phyloP scores from a whole-genome alignment of 2,329 filamentous ascomycete genomes.

The Cadophora gregata region DNA sequence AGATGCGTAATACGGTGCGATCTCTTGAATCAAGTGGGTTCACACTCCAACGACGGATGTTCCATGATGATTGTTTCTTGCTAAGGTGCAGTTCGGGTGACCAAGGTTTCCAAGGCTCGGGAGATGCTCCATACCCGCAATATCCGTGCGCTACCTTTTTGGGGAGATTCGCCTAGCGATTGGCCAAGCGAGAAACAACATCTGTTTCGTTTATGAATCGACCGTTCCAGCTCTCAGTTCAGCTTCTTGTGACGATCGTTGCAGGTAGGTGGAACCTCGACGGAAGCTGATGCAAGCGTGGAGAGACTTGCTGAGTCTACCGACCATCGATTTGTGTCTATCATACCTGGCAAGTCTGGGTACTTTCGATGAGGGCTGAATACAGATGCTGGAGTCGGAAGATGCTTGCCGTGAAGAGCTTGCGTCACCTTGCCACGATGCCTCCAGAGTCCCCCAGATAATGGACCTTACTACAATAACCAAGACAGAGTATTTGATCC shows the following conservation, averaged over 20 bases:
- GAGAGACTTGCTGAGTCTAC: too few relatives aligned
- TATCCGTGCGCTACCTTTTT: background rate
- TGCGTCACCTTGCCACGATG: too few relatives aligned
- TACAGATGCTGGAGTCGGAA: too few relatives aligned
- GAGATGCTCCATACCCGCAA: background rate
- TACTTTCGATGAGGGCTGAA: too few relatives aligned
- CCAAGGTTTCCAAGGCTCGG: slow-evolving; percentile 1
- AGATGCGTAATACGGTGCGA: background rate
- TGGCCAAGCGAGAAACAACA: slow-evolving; percentile 11
- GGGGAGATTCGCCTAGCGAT: background rate
- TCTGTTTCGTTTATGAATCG: slow-evolving; percentile 12
- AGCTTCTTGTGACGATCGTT: background rate
- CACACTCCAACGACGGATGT: background rate
- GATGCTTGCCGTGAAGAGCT: too few relatives aligned
- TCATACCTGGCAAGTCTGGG: too few relatives aligned
- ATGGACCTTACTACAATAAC: too few relatives aligned
- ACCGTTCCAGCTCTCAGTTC: background rate
- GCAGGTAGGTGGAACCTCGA: background rate
- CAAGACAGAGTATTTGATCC: too few relatives aligned
- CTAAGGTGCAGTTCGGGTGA: background rate
- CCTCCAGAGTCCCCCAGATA: too few relatives aligned
- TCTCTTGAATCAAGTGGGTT: too few relatives aligned
- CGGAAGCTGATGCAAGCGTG: too few relatives aligned
- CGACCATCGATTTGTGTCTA: too few relatives aligned
- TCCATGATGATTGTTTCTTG: background rate